Base-by-base conservation (phyloP, 805 yeast species). In the Pachysolen tannophilus region DNA sequence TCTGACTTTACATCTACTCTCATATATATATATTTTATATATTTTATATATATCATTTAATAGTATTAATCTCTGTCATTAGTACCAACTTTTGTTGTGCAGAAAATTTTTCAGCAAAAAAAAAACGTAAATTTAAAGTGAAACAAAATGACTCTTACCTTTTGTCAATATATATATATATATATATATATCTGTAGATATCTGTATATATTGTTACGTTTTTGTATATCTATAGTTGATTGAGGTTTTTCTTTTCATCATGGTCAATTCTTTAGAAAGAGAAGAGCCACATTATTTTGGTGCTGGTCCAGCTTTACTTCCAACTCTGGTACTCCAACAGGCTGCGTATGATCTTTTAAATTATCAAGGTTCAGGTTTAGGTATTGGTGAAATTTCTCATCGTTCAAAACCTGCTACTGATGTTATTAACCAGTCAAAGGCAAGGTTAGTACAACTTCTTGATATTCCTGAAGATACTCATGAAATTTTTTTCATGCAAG, bases 271-370 rank as follows among this genome's bases (percentile, higher is more conserved):
- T 9, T 58, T 78, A 35, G 69, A 72, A 31, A 75, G 90, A 64
- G 78, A 69, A 55, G 78, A 78, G 50, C 86, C 87, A 37, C 65
- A 74, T 51, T 84, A 92, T 56, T 92, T 86, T 51, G 98, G 97
- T 38, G 97, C 99, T n/a, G 99, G 99, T 10, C 99, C 99, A 32
- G 98, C 98, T 1, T 70, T 79, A 34, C 67, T 92, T 29, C 97
- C 97, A 23, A 77, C 90, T 3, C 52, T 60, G 4, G 97, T 90
- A 2, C 69, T 92, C 36, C 80, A 85, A 60, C 80, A 84, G 61
- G 95, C 97, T 5, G 94, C 97, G 2, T 54, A 57, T 21, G 97
- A 92, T 55, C 65, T 92, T 43, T 55, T 92, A 42, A 74, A 78
- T 50, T 92, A 74, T 59, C 64, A 82, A 36, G 67, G 64, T 28